Base-by-base conservation (phyloP, 768 basidiomycete genomes). In the Boletellus ananas region DNA sequence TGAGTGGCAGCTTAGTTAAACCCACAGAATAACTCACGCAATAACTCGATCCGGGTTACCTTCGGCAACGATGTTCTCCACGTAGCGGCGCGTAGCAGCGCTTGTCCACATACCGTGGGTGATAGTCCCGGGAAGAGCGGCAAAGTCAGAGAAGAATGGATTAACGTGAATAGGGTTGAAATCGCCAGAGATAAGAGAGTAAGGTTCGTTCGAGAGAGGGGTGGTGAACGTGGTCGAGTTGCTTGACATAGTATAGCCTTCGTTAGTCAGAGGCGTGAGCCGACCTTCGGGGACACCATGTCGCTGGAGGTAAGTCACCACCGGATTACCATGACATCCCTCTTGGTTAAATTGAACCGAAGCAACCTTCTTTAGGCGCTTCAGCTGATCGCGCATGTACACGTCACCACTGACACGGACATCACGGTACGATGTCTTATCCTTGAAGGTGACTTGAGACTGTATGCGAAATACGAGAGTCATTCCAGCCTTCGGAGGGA, bases 151-250 rank as follows among this genome's bases (percentile, higher is more conserved):
- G 75, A 99, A 97, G 77, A 98, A 98, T 0, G 96, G 95, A 70
- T 99, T 97, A 68, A 96, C 77, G 67, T 99, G 96, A 59, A 99
- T 99, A 25, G 96, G 96, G 69, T 99, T 98, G 78, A 92, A 98
- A 70, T 99, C 95, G 39, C 95, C 94, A 0, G 96, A 99, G 42
- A 94, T 80, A 68, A 85, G 83, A 4, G 94, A 97, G 72, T 98
- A 99, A 2, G 93, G 88, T 70, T 95, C 90, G 64, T 99, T 99
- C 41, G 90, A 91, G 39, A 89, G 73, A 21, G 95, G 95, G 4
- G 95, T 80, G 40, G 74, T 83, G 76, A 93, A 95, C 7, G 76
- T 68, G 10, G 85, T 84, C 16, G 78, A 74, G 3, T 74, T 65
- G 36, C 71, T 82, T 33, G 85, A 83, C 64, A 99, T 75, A 0